Conservation (phyloP, 2,329 filamentous ascomycete species). For the Knufia petricola region DNA sequence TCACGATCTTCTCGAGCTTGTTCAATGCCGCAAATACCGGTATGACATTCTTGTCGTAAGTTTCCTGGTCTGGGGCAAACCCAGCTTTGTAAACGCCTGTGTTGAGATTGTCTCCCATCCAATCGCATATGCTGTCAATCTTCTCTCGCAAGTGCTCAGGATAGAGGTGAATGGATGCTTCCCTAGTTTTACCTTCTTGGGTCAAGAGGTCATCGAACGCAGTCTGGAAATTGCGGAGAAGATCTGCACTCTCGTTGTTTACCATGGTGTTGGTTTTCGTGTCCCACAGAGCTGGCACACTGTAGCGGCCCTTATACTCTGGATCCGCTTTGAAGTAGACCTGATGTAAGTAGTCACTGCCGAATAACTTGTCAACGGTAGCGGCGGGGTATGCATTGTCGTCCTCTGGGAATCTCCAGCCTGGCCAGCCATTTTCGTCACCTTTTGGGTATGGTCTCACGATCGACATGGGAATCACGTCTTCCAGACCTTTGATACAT, state of each 20-base stretch:
- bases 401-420: conserved; percentile 49
- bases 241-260: conserved; percentile 52
- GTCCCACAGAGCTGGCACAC: conserved; percentile 55
- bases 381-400: conserved; percentile 48
- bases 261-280: conserved; percentile 47
- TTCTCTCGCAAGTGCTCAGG: conserved; percentile 37
- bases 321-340: conserved; percentile 54
- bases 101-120: conserved; percentile 50
- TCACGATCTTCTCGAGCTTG: conserved; percentile 43
- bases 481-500: conserved; percentile 48
- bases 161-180: conserved; percentile 40
- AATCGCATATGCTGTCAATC: conserved; percentile 46
- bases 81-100: conserved; percentile 53
- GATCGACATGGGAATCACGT: conserved; percentile 44
- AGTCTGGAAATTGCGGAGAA: conserved; percentile 49
- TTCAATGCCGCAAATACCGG: conserved; percentile 52
- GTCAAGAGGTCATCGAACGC: conserved; percentile 44
- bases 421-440: conserved; percentile 52
- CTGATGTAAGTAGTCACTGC: conserved; percentile 50
- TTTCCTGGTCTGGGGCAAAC: conserved; percentile 46
- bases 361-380: conserved; percentile 51
- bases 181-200: conserved; percentile 29
- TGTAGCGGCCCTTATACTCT: conserved; percentile 52
- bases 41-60: conserved; percentile 46
- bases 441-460: conserved; percentile 60